Evolutionary conservation across 192 early-diverging fungal genomes (phyloP).

Genomic region (Coemansia sp.): DNA sequence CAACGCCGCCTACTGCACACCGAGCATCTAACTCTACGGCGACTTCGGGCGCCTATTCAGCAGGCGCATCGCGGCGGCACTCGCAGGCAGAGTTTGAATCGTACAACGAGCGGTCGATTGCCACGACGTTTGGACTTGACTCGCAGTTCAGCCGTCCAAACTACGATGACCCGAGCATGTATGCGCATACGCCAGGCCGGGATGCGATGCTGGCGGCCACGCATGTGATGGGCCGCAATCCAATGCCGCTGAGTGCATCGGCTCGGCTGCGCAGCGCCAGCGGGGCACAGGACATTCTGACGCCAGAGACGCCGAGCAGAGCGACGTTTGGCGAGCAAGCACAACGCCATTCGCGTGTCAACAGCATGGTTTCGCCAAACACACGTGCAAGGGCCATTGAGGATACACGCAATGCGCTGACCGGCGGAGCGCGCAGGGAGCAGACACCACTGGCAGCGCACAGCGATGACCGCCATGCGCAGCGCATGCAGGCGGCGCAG

Average conservation of each 20-base stretch:
- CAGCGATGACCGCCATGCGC: constrained; percentile 8
- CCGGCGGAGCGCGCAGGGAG: constrained; percentile 17
- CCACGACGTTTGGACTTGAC: constrained; percentile 30
- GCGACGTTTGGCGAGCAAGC: constrained; percentile 4
- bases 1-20: constrained; percentile 40
- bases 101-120: constrained; percentile 32
- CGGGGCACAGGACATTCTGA: constrained; percentile 7
- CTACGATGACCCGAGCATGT: constrained; percentile 38
- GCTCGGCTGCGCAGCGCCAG: constrained; percentile 14
- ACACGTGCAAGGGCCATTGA: constrained; percentile 39
- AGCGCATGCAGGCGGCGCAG: constrained; percentile 13
- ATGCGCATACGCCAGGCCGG: constrained; percentile 43
- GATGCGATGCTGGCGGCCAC: constrained; percentile 22
- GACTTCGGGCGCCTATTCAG: constrained; percentile 12
- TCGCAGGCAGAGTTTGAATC: constrained; percentile 44
- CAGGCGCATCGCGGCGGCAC: constrained; percentile 17
- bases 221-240: constrained; percentile 22
- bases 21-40: constrained; percentile 42
- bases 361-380: constrained; percentile 40
- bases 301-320: constrained; percentile 31
- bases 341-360: constrained; percentile 29
- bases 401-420: constrained; percentile 44
- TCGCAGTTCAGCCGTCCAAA: constrained; percentile 33
- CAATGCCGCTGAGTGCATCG: constrained; percentile 2
- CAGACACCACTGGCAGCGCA: neutral